Evolutionary conservation across 2,329 filamentous ascomycete species (phyloP), one percentile per base, ranked within the genome.

Genomic region (Claviceps arundinis): DNA sequence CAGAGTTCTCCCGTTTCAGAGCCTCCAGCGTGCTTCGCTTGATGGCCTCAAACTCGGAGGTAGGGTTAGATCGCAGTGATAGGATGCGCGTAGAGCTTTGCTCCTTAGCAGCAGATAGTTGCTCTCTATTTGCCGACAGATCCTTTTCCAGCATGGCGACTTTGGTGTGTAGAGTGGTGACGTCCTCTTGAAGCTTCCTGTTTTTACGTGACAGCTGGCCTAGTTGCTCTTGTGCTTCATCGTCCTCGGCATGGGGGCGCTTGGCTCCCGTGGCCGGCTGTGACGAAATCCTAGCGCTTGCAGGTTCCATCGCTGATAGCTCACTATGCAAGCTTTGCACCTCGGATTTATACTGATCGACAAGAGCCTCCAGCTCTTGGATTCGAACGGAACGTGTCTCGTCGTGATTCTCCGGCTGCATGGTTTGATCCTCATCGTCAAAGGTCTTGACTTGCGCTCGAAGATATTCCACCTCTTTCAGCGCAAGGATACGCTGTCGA

Each of bases 401-500:
- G 61, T 98, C 88, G 51, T 86, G 84, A 44, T 80, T 82, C 37
- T 89, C 87, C 0, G 87, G 81, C 52, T 91, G 82, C 70, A 96
- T 86, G 0, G 90, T 90, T 50, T 82, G 80, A 61, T 97, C 90
- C 66, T 98, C 93, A 0, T 81, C 79, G 61, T 97, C 88, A 55
- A 94, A 85, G 0, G 87, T 85, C 68, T 90, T 90, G 51, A 97
- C 76, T 66, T 98, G 93, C 0, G 89, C 91, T 22, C 93, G 86
- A 6, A 98, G 77, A 64, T 95, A 95, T 59, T 96, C 90, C 0
- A 93, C 88, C 65, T 98, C 94, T 63, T 96, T 96, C 24, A 89
- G 76, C 0, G 90, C 89, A 7, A 98, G 76, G 1, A 78, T 80
- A 53, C 88, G 86, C 64, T 97, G 91, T 54, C 93, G 78, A 60